Evolutionary conservation across 257 asterid genomes (phyloP).

Genomic region (Knoxia roxburghii): DNA sequence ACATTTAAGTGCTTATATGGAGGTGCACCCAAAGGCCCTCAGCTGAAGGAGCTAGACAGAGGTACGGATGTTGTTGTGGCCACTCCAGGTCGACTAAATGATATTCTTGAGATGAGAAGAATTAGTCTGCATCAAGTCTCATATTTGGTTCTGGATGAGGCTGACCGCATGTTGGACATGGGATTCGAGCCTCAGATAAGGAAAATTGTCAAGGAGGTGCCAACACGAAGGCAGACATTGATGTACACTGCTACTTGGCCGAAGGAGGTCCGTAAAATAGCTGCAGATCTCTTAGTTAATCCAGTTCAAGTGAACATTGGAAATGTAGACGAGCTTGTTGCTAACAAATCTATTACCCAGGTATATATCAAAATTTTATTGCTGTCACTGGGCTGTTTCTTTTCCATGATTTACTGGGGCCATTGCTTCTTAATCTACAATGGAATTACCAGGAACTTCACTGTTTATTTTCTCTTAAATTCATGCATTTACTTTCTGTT

Average conservation of each 20-base stretch:
- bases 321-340: constrained; percentile 82
- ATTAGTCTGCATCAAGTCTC: constrained; percentile 84
- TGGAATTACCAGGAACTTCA: neutral
- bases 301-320: constrained; percentile 98
- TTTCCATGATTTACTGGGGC: neutral
- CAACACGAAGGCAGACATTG: constrained; percentile 81
- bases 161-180: constrained; percentile 99
- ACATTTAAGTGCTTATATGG: constrained; percentile 74
- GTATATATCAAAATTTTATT: constrained; percentile 24
- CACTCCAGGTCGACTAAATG: constrained; percentile 97
- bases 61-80: constrained; percentile 96
- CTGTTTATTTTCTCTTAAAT: neutral
- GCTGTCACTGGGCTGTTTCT: neutral
- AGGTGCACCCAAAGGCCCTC: constrained; percentile 91
- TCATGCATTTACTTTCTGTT: neutral
- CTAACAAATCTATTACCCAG: constrained; percentile 98
- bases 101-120: constrained; percentile 89
- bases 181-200: constrained; percentile 99
- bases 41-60: constrained; percentile 71
- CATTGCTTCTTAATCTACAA: neutral
- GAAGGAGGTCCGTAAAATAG: constrained; percentile 92
- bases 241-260: constrained; percentile 99
- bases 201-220: constrained; percentile 93
- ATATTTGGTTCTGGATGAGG: constrained; percentile 94
- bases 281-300: constrained; percentile 74